These are phyloP conservation scores for Teratosphaeria destructans DNA, from an alignment of 2,329 filamentous ascomycete species.

Conservation along the genomic window DNA sequence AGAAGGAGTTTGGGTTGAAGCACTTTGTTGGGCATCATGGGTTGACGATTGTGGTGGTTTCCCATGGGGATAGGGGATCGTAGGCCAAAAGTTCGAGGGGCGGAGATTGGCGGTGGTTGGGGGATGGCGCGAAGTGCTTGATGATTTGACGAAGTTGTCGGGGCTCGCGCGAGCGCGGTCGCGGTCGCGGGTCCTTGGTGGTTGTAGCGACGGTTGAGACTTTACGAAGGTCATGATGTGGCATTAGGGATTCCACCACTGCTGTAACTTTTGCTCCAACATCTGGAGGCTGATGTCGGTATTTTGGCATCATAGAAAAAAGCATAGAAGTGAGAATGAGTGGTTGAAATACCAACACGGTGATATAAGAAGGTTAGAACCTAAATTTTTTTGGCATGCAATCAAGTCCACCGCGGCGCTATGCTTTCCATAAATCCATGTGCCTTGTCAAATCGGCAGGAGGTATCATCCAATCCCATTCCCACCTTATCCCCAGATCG, in stretches of 20 bases:
- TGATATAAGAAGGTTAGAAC: background rate
- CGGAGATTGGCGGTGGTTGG: background rate
- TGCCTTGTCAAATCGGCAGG: background rate
- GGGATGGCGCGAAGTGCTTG: background rate
- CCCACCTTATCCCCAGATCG: background rate
- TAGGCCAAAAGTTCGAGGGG: background rate
- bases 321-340: no score
- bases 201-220: no score
- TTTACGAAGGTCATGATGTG: no score
- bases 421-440: background rate
- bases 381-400: background rate
- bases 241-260: rapidly evolving
- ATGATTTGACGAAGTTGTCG: background rate
- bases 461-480: background rate
- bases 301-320: no score
- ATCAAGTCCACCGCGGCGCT: background rate
- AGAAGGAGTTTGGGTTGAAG: background rate
- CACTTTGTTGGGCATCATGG: background rate
- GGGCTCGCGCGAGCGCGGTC: no score
- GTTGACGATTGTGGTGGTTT: background rate
- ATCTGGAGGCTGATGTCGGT: no score
- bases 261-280: no score
- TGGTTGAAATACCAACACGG: no score
- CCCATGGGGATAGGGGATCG: background rate
- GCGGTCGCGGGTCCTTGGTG: background rate